These are phyloP conservation scores for Stromatinia cepivora DNA, from an alignment of 2,329 filamentous ascomycete species.

Conservation along the genomic window DNA sequence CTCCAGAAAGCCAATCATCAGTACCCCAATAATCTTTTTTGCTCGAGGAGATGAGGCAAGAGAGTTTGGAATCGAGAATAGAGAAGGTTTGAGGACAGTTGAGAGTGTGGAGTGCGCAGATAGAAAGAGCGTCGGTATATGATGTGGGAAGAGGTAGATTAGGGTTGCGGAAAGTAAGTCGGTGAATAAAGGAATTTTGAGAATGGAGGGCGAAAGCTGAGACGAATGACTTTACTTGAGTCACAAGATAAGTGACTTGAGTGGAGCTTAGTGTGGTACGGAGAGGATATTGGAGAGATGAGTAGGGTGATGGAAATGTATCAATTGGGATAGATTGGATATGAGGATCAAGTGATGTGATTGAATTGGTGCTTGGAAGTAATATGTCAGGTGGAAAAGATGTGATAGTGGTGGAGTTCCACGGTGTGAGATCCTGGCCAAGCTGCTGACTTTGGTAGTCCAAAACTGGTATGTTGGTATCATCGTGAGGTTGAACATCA, in stretches of 20 bases:
- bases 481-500: not conserved
- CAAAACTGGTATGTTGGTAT: not conserved
- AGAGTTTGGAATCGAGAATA: slow-evolving; percentile 30
- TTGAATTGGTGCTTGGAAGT: not conserved
- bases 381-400: not conserved
- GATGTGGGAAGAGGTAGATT: slow-evolving; percentile 16
- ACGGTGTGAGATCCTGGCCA: not conserved
- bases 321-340: not conserved
- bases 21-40: slow-evolving; percentile 10
- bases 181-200: slow-evolving; percentile 33
- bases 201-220: slow-evolving; percentile 24
- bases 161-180: slow-evolving; percentile 20
- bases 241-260: slow-evolving; percentile 25
- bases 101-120: slow-evolving; percentile 29
- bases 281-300: slow-evolving; percentile 23
- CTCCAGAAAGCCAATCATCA: slow-evolving; percentile 25
- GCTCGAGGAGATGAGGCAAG: slow-evolving; percentile 20
- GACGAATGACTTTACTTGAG: slow-evolving; percentile 27
- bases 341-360: not conserved
- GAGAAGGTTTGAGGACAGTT: slow-evolving; percentile 24
- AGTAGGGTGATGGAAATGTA: slow-evolving; percentile 16
- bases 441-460: not conserved
- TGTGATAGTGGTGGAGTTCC: not conserved
- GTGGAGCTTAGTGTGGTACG: slow-evolving; percentile 8
- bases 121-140: slow-evolving; percentile 30